Base-by-base conservation (phyloP, 768 basidiomycete species). In the Amanita subjunquillea region DNA sequence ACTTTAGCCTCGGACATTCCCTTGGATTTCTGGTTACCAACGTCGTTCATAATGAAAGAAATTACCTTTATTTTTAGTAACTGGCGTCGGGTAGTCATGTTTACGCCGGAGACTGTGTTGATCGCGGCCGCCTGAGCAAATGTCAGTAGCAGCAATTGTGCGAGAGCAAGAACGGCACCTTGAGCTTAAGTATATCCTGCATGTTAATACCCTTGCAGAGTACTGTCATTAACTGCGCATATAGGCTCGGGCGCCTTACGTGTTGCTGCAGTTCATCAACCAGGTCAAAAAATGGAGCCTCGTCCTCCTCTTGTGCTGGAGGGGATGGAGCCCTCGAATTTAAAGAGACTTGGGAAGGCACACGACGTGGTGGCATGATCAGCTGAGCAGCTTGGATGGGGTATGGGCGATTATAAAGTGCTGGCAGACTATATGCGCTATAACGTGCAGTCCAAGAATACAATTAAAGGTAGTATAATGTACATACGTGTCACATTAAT, bases 1-100 rank as follows among this genome's bases (percentile, higher is more conserved):
- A 98, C 92, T 65, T 98, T 98, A 0, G 94, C 88, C 60, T 96
- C 94, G 3, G 93, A 93, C 77, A 95, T 85, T 40, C 94, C 94
- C 91, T 94, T 39, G 5, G 20, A 53, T 8, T 38, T 23, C 30
- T 55, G 36, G 37, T 48, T 53, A 48, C 49, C 46, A 54, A 62
- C 42, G 29, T 55, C 55, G 32, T 55, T 32, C 4, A 23, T 10
- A n/a, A 36, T 15, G 2, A 12, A 37, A 37, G 15, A 32, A 4
- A 13, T 34, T 45, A 86, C 93, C 78, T 97, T 98, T 60, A 98
- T 94, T 65, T 96, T 98, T 53, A 92, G 70, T 64, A 98, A 75
- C 49, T 91, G 89, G 55, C 88, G 79, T 53, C 91, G 75, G 1
- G 94, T 92, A 1, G 91, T 94, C 86, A 93, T 94, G 55, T 83